Conservation (phyloP, 192 early-diverging fungal species). For the Chytriomyces hyalinus region DNA sequence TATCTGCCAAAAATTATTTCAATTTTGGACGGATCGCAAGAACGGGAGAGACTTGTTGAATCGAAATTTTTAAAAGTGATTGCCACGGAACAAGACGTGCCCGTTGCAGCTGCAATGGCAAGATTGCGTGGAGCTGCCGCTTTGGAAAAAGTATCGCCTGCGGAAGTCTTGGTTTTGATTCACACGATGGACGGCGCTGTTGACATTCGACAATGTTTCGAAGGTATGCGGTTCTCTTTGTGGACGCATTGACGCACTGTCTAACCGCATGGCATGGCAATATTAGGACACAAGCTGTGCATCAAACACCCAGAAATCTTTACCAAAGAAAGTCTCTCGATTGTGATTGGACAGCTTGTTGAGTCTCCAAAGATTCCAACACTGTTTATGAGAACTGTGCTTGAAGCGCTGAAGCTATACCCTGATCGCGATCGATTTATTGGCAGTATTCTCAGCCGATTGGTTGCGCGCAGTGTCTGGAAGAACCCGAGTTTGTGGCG, state of each 20-base stretch:
- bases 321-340: constrained; percentile 71
- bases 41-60: constrained; percentile 62
- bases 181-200: constrained; percentile 74
- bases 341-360: constrained; percentile 65
- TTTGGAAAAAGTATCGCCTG: constrained; percentile 58
- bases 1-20: constrained; percentile 66
- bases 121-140: not conserved
- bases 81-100: constrained; percentile 31
- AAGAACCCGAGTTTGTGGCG: constrained; percentile 70
- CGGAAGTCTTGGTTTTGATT: constrained; percentile 71
- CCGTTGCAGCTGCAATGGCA: constrained; percentile 1
- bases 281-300: constrained; percentile 74
- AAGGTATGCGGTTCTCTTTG: constrained; percentile 59
- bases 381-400: constrained; percentile 78
- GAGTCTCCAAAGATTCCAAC: constrained; percentile 71
- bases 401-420: constrained; percentile 69
- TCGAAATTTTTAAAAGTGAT: constrained; percentile 66
- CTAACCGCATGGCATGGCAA: too few relatives aligned
- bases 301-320: constrained; percentile 70
- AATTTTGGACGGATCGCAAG: constrained; percentile 69
- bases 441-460: constrained; percentile 59
- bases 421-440: constrained; percentile 67
- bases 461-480: constrained; percentile 75
- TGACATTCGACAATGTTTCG: constrained; percentile 64
- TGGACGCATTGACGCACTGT: not conserved